phyloP scores from a whole-genome alignment of 805 yeast genomes.

The Lipomyces mesembrius region DNA sequence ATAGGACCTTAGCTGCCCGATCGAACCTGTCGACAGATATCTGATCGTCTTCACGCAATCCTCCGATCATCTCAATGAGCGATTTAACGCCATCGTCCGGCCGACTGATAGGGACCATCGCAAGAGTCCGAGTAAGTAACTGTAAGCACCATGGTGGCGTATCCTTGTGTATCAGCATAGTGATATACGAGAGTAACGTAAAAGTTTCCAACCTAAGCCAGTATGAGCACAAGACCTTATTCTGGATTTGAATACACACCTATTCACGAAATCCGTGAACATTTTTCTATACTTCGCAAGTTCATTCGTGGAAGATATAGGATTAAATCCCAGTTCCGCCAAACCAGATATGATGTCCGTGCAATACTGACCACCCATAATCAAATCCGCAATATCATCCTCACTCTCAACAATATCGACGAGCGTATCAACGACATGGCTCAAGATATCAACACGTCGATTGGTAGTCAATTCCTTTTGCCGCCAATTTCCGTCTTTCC shows the following conservation, averaged over 20 bases:
- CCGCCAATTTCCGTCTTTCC: conserved; percentile 45
- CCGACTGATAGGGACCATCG: conserved; percentile 60
- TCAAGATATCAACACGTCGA: conserved; percentile 16
- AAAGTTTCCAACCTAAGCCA: conserved; percentile 57
- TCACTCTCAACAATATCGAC: conserved; percentile 33
- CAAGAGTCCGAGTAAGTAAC: conserved; percentile 56
- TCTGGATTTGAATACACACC: conserved; percentile 9
- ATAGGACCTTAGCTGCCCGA: conserved; percentile 66
- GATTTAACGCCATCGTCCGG: conserved; percentile 70
- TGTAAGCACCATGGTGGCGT: conserved; percentile 54
- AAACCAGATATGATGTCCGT: conserved; percentile 42
- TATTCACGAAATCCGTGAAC: conserved; percentile 17
- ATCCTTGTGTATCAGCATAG: conserved; percentile 59
- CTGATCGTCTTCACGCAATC: conserved; percentile 73
- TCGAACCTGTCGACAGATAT: conserved; percentile 68
- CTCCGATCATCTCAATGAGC: conserved; percentile 75
- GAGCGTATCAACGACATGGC: conserved; percentile 29
- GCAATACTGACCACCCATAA: conserved; percentile 42
- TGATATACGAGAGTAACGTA: conserved; percentile 63
- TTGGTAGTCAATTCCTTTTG: conserved; percentile 1
- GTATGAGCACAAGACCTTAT: background rate
- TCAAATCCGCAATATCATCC: conserved; percentile 43
- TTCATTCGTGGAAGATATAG: conserved; percentile 17
- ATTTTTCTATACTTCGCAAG: conserved; percentile 6
- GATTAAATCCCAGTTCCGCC: conserved; percentile 41